Base-by-base conservation (phyloP, 306 rosid species). In the Casuarina cunninghamiana region DNA sequence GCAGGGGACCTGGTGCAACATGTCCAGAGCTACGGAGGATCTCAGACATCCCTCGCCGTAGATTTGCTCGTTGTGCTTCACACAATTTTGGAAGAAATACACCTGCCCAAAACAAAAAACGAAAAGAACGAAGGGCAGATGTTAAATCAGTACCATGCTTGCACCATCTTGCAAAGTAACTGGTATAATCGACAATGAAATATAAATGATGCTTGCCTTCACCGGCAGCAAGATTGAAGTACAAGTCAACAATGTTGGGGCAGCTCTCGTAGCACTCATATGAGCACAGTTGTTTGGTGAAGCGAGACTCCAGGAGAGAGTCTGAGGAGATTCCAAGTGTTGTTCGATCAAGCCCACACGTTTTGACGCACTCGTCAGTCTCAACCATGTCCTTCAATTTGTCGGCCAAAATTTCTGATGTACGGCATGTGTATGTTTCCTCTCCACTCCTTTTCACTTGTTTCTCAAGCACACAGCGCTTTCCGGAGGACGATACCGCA, bases 71-170 rank as follows among this genome's bases (percentile, higher is more conserved):
- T 77, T 82, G 71, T 77, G 86, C 90, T 74, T 89, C 94, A 72
- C 98, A 94, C 35, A 94, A 41, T 60, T 83, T 90, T 2, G 98
- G 98, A 83, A 94, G 97, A 86, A 89, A 91, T 65, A 94, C 98
- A 37, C 98, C 97, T 93, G 65, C 15, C 38, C 49, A 2, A n/a
- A 7, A 60, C 45, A 26, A 26, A 26, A 26, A 26, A 26, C 32
- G 32, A 26, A 26, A 26, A 26, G 32, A 26, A 26, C 6, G 5
- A 44, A 44, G 48, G 8, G 8, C 5, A 44, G 1, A 3, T 44
- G 48, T 44, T 44, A 43, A 43, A 43, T 43, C 4, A 43, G 45
- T 43, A 43, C 32, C 32, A 26, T 26, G 1, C 32, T 26, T 26
- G 32, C 32, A 26, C 32, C 32, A 26, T 26, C 32, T 26, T 26